A percentile compares a stretch with the other conserved stretches of the same genome.
Evolutionary conservation across 2,329 filamentous ascomycete genomes (phyloP).

Genomic region (Aspergillus sp.): DNA sequence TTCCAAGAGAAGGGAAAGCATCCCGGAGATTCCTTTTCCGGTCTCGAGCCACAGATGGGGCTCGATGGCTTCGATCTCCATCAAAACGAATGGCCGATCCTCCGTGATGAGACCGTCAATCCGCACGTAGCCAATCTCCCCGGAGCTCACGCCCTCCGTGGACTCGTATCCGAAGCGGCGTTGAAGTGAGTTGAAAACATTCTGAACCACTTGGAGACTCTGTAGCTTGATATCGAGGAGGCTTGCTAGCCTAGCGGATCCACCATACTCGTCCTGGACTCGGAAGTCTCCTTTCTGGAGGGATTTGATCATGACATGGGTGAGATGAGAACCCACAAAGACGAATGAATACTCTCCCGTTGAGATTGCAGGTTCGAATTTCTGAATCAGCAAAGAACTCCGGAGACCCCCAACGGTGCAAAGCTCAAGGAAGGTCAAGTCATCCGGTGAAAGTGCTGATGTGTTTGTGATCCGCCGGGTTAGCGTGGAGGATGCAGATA

Average conservation of each 20-base stretch:
- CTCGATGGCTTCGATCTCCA: slow-evolving; percentile 8
- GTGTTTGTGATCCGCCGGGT: not conserved
- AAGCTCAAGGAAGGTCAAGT: not conserved
- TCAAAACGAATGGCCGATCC: slow-evolving; percentile 5
- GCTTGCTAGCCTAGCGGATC: not conserved
- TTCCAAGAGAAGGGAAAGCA: not conserved
- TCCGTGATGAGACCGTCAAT: slow-evolving; percentile 2
- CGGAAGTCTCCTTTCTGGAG: not conserved
- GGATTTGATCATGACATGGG: not conserved
- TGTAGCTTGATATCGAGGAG: not conserved
- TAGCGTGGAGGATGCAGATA: not conserved
- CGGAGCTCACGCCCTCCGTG: not conserved
- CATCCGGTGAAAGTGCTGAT: not conserved
- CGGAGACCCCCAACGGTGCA: not conserved
- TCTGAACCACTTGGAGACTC: not conserved
- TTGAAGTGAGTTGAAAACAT: not conserved
- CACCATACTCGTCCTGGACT: not conserved
- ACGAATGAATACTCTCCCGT: slow-evolving; percentile 3
- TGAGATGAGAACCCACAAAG: not conserved
- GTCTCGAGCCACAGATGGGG: not conserved
- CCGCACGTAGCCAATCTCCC: not conserved
- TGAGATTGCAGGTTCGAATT: not conserved
- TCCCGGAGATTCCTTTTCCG: not conserved
- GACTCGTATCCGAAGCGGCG: not conserved
- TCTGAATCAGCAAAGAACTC: not conserved